Evolutionary conservation across 163 green algal genomes (phyloP), one percentile per base, ranked within the genome.

Genomic region (Scenedesmus sp.): DNA sequence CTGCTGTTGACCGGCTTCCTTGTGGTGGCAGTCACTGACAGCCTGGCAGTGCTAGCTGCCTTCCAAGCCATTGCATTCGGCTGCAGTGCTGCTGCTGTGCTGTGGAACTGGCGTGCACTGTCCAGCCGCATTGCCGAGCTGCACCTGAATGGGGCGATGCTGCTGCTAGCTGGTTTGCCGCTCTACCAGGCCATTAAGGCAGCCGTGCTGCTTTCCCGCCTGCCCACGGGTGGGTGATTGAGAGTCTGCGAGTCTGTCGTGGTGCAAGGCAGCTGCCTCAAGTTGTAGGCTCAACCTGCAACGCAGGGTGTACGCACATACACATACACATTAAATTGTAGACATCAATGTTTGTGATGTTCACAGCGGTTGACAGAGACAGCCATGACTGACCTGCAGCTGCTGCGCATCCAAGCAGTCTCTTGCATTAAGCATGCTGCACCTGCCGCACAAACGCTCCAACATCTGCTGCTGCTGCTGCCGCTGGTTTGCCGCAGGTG

Each of bases 1-100:
- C 37, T 88, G 56, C 24, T 88, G 37, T 37, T 88, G 16, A 80
- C 37, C 59, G 59, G 83, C 35, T 88, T 80, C 83, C 53, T 88
- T n/a, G n/a, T 88, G 37, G 40, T 88, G 4, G 4, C 30, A 7
- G 42, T 35, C 6, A 81, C 56, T 12, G 2, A 56, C 18, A 80
- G 30, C 83, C 56, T 81, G 15, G 83, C 22, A 33, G 7, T 26
- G 16, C 42, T 88, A 24, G 83, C 83, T 15, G 15, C n/a, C 3
- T 88, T 78, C 40, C 51, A 80, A 59, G 83, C 83, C 18, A 43
- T 88, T 24, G 56, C 56, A 42, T 88, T 88, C 24, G 83, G 56
- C 30, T n/a, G 13, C 40, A 42, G n/a, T 35, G 83, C 46, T 40
- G 56, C 61, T n/a, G 83, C 83, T 15, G 83, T 88, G 59, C 83